Evolutionary conservation across 352 stramenopile species (phyloP).

Genomic region (Phytopythium helicoides): DNA sequence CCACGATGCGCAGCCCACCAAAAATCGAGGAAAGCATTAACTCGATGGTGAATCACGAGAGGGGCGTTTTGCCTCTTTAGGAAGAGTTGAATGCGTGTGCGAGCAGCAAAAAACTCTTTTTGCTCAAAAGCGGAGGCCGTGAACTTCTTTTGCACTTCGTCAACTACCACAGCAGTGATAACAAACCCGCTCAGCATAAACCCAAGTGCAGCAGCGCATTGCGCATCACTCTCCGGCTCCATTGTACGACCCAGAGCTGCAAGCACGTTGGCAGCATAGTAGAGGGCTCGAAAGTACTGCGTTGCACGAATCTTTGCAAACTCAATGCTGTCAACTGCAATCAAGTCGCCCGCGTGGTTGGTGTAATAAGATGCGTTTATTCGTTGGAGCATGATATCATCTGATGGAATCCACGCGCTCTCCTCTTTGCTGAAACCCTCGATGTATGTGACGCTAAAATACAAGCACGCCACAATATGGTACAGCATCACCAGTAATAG

Average conservation of each 20-base stretch:
- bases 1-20: conserved; percentile 68
- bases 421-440: conserved; percentile 42
- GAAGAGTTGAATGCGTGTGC: conserved; percentile 57
- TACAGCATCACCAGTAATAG: conserved; percentile 47
- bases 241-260: conserved; percentile 39
- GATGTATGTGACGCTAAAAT: conserved; percentile 45
- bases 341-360: conserved; percentile 17
- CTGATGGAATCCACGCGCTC: conserved; percentile 42
- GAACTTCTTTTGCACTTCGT: conserved; percentile 65
- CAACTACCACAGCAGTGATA: conserved; percentile 65
- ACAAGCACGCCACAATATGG: conserved; percentile 47
- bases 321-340: conserved; percentile 16
- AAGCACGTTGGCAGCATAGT: conserved; percentile 56
- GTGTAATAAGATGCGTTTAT: conserved; percentile 34
- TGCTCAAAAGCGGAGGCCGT: conserved; percentile 64
- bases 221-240: conserved; percentile 42
- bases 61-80: conserved; percentile 57
- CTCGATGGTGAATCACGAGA: conserved; percentile 44
- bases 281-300: conserved; percentile 59
- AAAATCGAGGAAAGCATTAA: conserved; percentile 68
- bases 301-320: conserved; percentile 31
- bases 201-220: conserved; percentile 42
- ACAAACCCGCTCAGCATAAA: conserved; percentile 74
- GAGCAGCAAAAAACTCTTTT: conserved; percentile 65
- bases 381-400: conserved; percentile 35